phyloP scores from a whole-genome alignment of 2,329 filamentous ascomycete species.

The Aspergillus intermedius region DNA sequence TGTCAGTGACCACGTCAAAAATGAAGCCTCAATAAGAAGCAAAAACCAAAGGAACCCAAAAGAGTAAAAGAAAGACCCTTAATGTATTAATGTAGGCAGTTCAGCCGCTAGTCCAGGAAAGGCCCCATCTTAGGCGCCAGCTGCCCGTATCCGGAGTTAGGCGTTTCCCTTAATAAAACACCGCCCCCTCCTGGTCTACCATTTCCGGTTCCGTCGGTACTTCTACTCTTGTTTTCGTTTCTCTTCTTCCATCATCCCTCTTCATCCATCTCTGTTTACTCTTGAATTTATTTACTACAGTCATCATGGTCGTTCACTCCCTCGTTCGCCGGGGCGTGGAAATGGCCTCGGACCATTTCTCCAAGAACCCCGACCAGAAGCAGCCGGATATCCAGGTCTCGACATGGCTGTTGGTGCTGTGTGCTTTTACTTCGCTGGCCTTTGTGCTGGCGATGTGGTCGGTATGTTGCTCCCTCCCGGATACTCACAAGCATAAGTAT shows the following conservation, averaged over 20 bases:
- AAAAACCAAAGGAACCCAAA: no score
- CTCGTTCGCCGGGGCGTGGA: conserved; percentile 34
- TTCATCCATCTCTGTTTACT: not conserved
- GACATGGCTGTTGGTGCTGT: conserved; percentile 19
- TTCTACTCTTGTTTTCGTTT: no score
- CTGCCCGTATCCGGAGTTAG: no score
- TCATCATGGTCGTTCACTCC: conserved; percentile 23
- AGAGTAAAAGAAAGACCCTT: no score
- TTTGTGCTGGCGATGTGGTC: conserved; percentile 17
- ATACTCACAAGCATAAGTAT: no score
- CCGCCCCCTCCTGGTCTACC: conserved; percentile 1
- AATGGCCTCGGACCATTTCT: conserved; percentile 19
- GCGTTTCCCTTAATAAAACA: no score
- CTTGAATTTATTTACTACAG: not conserved
- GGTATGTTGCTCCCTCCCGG: conserved; percentile 14
- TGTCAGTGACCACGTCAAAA: no score
- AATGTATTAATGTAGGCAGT: no score
- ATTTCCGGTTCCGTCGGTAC: not conserved
- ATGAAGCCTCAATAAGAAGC: no score
- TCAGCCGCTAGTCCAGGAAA: no score
- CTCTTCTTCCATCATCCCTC: not conserved
- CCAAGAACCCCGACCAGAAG: conserved; percentile 12
- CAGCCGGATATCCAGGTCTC: conserved; percentile 18
- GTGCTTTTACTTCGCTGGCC: conserved; percentile 22
- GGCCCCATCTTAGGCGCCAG: no score